phyloP scores from a whole-genome alignment of 371 early-diverging fungal species.

The Mucor piriformis region DNA sequence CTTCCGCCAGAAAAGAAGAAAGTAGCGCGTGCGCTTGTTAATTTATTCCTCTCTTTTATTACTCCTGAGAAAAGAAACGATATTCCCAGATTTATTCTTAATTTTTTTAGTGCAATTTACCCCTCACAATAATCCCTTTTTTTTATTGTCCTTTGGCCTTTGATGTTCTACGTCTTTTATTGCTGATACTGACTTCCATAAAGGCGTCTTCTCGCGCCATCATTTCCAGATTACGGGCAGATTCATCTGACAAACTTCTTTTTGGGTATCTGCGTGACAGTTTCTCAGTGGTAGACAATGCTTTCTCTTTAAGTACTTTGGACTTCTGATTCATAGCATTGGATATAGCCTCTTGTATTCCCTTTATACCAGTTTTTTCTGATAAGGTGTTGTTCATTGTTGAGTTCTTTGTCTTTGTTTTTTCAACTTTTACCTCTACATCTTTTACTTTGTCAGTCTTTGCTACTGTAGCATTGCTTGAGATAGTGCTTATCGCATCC shows the following conservation, averaged over 20 bases:
- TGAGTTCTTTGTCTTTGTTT: no score
- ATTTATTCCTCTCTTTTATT: constrained; percentile 1
- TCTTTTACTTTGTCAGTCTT: no score
- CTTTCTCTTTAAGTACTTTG: no score
- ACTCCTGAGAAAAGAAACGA: not conserved
- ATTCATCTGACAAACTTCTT: not conserved
- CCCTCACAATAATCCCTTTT: not conserved
- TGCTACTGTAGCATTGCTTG: no score
- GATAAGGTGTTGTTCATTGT: no score
- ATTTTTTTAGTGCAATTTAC: not conserved
- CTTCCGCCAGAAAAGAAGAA: constrained; percentile 38
- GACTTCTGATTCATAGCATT: no score
- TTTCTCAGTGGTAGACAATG: no score
- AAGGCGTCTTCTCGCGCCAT: not conserved
- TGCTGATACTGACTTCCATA: not conserved
- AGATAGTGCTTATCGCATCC: no score
- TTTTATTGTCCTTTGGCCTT: not conserved
- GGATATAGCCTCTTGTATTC: no score
- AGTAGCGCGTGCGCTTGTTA: constrained; percentile 48
- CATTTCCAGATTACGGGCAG: not conserved
- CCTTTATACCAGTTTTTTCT: no score
- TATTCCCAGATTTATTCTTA: not conserved
- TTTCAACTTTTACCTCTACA: no score
- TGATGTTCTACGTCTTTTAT: not conserved
- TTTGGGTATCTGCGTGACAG: not conserved